A percentile compares a stretch with the other conserved stretches of the same genome.
phyloP scores from a whole-genome alignment of 192 early-diverging fungal genomes.

The Powellomyces hirtus region DNA sequence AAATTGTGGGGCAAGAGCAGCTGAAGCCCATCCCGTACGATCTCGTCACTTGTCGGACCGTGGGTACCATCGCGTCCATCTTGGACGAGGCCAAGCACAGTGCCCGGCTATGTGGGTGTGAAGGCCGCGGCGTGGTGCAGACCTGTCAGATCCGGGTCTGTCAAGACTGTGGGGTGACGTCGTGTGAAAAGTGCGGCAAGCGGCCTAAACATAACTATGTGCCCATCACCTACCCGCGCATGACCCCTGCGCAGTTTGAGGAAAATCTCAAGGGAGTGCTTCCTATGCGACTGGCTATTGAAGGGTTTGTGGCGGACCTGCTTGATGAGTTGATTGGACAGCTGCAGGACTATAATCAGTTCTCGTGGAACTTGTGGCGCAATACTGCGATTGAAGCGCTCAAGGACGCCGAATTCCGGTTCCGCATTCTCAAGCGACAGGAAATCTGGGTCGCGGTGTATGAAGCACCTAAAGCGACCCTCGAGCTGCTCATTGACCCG shows the following conservation, averaged over 20 bases:
- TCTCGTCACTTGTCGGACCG: background rate
- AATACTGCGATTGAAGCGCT: constrained; percentile 21
- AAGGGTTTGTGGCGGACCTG: constrained; percentile 23
- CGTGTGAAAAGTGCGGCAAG: constrained; percentile 40
- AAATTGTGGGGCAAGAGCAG: constrained; percentile 21
- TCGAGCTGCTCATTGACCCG: constrained; percentile 35
- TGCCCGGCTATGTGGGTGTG: constrained; percentile 39
- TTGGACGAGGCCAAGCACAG: constrained; percentile 19
- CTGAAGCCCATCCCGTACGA: constrained; percentile 17
- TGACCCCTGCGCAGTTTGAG: constrained; percentile 30
- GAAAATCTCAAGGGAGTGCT: constrained; percentile 22
- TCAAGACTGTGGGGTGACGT: constrained; percentile 31
- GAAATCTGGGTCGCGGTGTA: constrained; percentile 37
- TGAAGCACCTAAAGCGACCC: constrained; percentile 19
- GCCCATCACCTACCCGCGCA: background rate
- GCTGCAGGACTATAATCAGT: background rate
- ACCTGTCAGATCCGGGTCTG: constrained; percentile 27
- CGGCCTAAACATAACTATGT: constrained; percentile 45
- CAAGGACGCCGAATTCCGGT: constrained; percentile 30
- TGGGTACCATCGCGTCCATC: constrained; percentile 13
- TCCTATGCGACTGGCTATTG: constrained; percentile 32
- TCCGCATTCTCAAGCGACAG: constrained; percentile 34
- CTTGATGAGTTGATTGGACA: constrained; percentile 3
- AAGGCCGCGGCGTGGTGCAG: constrained; percentile 34
- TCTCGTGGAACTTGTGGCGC: constrained; percentile 17